Percentiles rank a stretch among this genome's conserved stretches.
Evolutionary conservation across 352 stramenopile genomes (phyloP).

Genomic region (Globisporangium lucens): DNA sequence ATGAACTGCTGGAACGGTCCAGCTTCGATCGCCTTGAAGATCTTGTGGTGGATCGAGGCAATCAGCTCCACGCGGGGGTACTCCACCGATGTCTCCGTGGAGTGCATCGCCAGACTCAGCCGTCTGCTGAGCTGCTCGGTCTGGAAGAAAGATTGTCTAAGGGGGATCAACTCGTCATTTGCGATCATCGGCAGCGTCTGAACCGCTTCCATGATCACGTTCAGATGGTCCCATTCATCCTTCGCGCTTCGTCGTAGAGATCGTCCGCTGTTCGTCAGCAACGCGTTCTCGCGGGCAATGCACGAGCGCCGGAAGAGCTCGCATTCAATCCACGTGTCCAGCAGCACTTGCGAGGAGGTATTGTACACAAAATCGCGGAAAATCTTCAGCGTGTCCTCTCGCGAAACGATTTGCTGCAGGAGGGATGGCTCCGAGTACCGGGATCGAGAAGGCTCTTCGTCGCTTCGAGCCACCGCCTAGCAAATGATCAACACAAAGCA

Average conservation of each 20-base stretch:
- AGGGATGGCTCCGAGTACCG: constrained; percentile 50
- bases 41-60: constrained; percentile 66
- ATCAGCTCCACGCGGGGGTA: constrained; percentile 75
- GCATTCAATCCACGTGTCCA: constrained; percentile 86
- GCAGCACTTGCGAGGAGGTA: constrained; percentile 52
- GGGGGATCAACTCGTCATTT: constrained; percentile 43
- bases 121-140: constrained; percentile 65
- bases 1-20: constrained; percentile 82
- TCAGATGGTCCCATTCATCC: constrained; percentile 81
- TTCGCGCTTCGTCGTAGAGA: constrained; percentile 37
- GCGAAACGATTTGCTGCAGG: constrained; percentile 60
- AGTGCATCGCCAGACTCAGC: constrained; percentile 64
- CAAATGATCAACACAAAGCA: neutral
- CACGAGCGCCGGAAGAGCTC: constrained; percentile 75
- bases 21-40: constrained; percentile 74
- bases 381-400: constrained; percentile 75
- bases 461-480: constrained; percentile 58
- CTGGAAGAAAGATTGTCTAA: constrained; percentile 60
- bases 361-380: constrained; percentile 79
- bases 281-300: constrained; percentile 52
- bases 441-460: constrained; percentile 46
- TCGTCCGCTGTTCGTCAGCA: constrained; percentile 29
- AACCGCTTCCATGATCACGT: constrained; percentile 53
- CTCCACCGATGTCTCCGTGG: constrained; percentile 46
- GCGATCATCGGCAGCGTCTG: constrained; percentile 58